Evolutionary conservation across 192 early-diverging fungal species (phyloP), one percentile per base, ranked within the genome.

Genomic region (Entophlyctis helioformis): DNA sequence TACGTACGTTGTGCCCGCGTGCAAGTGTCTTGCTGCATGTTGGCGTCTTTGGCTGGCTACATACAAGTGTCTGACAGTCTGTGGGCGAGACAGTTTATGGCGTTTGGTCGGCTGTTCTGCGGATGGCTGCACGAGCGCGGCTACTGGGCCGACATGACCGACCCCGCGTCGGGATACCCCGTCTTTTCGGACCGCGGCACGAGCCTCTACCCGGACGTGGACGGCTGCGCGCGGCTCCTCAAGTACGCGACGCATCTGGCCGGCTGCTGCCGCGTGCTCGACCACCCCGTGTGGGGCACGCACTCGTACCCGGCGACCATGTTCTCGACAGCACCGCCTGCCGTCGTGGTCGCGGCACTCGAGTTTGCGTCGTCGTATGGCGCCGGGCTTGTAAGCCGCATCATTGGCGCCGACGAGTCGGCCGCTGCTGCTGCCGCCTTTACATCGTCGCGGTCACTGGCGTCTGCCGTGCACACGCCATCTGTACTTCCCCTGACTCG

Each of bases 271-370:
- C 69, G 80, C 50, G 74, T 93, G 13, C 47, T 96, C 23, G 54
- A 82, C 24, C 92, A 96, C 47, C 92, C 92, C 8, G 55, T 57
- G 45, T 96, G 92, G 92, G 87, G 85, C 1, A 89, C 87, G 37
- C 72, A 83, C 35, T 74, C 83, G 41, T 96, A 96, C 55, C 92
- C 92, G 9, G 78, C 82, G 1, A 89, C 89, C 0, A 63, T 89
- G 25, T 93, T 96, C 45, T 76, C 87, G 5, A 77, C 77, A 12
- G 85, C 89, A 3, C 85, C 87, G 10, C 20, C 52, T 5, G 69
- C 80, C 5, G 58, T 64, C 11, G 53, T 81, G 13, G 18, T 16
- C 2, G 27, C 41, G 24, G 50, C 59, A 2, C 18, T 66, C n/a
- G 41, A 45, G 19, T n/a, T n/a, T n/a, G n/a, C n/a, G n/a, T n/a